Percentiles rank a stretch among this genome's conserved stretches.
Evolutionary conservation across 1,139 yeast species (phyloP).

Genomic region (Candida neerlandica): DNA sequence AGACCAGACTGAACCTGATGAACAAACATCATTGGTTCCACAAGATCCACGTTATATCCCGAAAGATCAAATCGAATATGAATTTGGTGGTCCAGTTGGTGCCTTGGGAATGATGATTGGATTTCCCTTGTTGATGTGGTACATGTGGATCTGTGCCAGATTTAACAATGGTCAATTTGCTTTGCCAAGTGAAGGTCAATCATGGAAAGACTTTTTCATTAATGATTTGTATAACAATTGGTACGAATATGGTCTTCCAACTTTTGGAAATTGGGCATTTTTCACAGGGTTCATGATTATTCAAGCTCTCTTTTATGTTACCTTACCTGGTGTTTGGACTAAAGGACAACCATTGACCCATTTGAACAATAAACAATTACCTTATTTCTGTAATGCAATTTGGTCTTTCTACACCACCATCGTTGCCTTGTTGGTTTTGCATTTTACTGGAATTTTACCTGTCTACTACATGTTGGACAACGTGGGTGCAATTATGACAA

Average conservation of each 20-base stretch:
- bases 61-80: slow-evolving; percentile 61
- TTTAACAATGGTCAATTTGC: slow-evolving; percentile 78
- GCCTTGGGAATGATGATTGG: slow-evolving; percentile 91
- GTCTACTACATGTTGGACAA: slow-evolving; percentile 73
- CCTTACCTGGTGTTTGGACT: slow-evolving; percentile 94
- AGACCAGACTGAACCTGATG: slow-evolving; percentile 2
- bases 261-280: slow-evolving; percentile 63
- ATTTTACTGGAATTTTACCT: slow-evolving; percentile 72
- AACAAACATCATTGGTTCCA: slow-evolving; percentile 8
- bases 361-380: slow-evolving; percentile 74
- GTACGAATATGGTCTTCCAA: slow-evolving; percentile 67
- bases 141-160: slow-evolving; percentile 91
- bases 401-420: slow-evolving; percentile 77
- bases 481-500: slow-evolving; percentile 91
- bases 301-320: slow-evolving; percentile 76
- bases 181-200: slow-evolving; percentile 62
- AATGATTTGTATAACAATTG: slow-evolving; percentile 48
- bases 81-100: slow-evolving; percentile 95
- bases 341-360: slow-evolving; percentile 92
- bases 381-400: slow-evolving; percentile 92
- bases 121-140: slow-evolving; percentile 92
- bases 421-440: slow-evolving; percentile 59
- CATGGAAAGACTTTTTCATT: slow-evolving; percentile 55
- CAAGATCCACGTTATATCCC: slow-evolving; percentile 30
- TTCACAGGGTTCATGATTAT: slow-evolving; percentile 70